Evolutionary conservation across 352 stramenopile species (phyloP).

Genomic region (Peronospora tabacina): DNA sequence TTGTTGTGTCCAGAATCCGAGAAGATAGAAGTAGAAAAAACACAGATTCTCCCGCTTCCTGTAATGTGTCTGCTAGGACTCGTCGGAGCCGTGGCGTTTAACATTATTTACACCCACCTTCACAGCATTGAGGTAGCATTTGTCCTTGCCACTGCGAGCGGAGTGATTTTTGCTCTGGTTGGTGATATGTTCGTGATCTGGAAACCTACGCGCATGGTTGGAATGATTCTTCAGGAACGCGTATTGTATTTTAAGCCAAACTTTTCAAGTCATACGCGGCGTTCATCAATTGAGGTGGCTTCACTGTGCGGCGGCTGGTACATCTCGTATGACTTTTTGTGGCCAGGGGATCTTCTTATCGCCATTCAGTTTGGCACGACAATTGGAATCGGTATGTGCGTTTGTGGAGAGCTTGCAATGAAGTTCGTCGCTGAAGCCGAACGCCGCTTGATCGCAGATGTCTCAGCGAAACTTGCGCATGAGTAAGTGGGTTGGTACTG

Average conservation of each 20-base stretch:
- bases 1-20: slow-evolving; percentile 26
- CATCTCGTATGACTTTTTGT: slow-evolving; percentile 61
- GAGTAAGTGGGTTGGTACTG: slow-evolving; percentile 31
- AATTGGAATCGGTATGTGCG: slow-evolving; percentile 56
- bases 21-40: slow-evolving; percentile 44
- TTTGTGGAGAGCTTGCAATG: slow-evolving; percentile 61
- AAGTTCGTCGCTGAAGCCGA: slow-evolving; percentile 59
- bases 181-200: slow-evolving; percentile 85
- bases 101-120: slow-evolving; percentile 83
- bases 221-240: slow-evolving; percentile 71
- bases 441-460: slow-evolving; percentile 45
- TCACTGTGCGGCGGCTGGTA: slow-evolving; percentile 51
- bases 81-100: slow-evolving; percentile 74
- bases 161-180: slow-evolving; percentile 66
- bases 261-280: slow-evolving; percentile 43
- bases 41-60: slow-evolving; percentile 64
- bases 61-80: slow-evolving; percentile 76
- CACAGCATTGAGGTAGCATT: slow-evolving; percentile 78
- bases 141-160: slow-evolving; percentile 64
- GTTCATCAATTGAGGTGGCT: slow-evolving; percentile 52
- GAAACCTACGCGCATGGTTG: slow-evolving; percentile 68
- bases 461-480: slow-evolving; percentile 36
- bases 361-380: slow-evolving; percentile 71
- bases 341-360: slow-evolving; percentile 56
- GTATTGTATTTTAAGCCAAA: slow-evolving; percentile 57